Evolutionary conservation across 306 rosid species (phyloP).

Genomic region (Citrullus mucosospermus): DNA sequence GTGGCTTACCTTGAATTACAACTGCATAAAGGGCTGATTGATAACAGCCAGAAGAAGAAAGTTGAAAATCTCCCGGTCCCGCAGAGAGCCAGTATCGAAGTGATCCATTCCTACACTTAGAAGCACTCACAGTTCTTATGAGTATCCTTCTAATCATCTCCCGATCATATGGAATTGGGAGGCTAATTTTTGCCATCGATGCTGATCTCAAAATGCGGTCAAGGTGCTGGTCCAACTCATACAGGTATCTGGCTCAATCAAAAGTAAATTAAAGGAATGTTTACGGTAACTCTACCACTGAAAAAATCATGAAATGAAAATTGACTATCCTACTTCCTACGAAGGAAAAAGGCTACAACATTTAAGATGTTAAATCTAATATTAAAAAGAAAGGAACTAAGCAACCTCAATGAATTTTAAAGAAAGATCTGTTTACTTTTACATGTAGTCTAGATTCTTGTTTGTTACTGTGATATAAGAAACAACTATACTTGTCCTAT

Average conservation of each 20-base stretch:
- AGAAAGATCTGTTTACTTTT: not conserved
- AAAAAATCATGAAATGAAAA: not conserved
- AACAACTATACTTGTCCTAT: not conserved
- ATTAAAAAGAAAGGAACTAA: not conserved
- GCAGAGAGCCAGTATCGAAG: slow-evolving; percentile 86
- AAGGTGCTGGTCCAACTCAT: slow-evolving; percentile 86
- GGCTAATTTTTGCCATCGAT: slow-evolving; percentile 45
- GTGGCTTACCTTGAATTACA: slow-evolving; percentile 43
- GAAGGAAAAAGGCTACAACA: not conserved
- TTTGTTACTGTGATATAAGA: not conserved
- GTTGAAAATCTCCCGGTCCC: slow-evolving; percentile 90
- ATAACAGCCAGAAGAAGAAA: slow-evolving; percentile 50
- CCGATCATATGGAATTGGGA: slow-evolving; percentile 48
- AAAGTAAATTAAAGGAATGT: not conserved
- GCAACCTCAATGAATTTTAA: not conserved
- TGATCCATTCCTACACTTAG: slow-evolving; percentile 74
- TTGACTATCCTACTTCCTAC: not conserved
- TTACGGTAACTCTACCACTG: not conserved
- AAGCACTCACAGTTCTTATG: slow-evolving; percentile 70
- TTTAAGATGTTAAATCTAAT: not conserved
- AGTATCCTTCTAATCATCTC: slow-evolving; percentile 50
- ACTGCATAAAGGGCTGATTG: slow-evolving; percentile 61
- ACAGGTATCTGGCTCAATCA: slow-evolving; percentile 33
- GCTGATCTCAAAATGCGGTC: slow-evolving; percentile 75
- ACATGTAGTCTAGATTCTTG: not conserved